Percentiles rank a stretch among this genome's conserved stretches.
phyloP scores from a whole-genome alignment of 176 grass and related monocot species.

The Rhynchospora breviuscula region DNA sequence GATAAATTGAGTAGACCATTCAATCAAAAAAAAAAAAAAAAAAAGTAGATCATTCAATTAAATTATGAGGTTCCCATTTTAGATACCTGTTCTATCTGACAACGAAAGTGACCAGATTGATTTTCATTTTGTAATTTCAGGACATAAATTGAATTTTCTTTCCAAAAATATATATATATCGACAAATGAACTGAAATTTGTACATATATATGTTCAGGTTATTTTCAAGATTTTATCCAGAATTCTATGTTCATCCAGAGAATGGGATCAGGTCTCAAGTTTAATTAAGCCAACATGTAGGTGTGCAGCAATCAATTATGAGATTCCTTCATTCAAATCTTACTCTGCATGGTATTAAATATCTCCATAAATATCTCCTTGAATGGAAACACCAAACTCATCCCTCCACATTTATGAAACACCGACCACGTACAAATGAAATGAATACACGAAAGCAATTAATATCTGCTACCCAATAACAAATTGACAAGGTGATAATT shows the following conservation, averaged over 20 bases:
- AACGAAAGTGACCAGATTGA: neutral
- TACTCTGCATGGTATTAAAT: neutral
- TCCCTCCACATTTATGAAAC: neutral
- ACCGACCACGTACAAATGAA: neutral
- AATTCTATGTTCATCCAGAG: neutral
- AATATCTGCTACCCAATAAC: neutral
- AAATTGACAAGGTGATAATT: neutral
- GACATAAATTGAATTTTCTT: neutral
- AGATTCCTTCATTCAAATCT: neutral
- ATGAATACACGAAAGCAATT: too few species aligned
- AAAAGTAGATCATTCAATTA: too few species aligned
- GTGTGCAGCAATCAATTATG: neutral
- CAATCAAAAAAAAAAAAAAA: too few species aligned
- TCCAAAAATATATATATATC: neutral
- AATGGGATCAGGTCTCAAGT: neutral
- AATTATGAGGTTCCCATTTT: too few species aligned
- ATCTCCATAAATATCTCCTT: neutral
- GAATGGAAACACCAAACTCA: conserved; percentile 5
- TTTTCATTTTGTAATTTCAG: neutral
- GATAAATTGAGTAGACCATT: too few species aligned
- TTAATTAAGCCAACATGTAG: neutral
- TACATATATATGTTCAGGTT: neutral
- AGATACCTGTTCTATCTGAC: too few species aligned
- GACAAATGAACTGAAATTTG: neutral
- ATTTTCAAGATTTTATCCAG: neutral